These are phyloP conservation scores for Magnusiomyces suaveolens DNA, from an alignment of 1,139 yeast genomes.

Conservation along the genomic window DNA sequence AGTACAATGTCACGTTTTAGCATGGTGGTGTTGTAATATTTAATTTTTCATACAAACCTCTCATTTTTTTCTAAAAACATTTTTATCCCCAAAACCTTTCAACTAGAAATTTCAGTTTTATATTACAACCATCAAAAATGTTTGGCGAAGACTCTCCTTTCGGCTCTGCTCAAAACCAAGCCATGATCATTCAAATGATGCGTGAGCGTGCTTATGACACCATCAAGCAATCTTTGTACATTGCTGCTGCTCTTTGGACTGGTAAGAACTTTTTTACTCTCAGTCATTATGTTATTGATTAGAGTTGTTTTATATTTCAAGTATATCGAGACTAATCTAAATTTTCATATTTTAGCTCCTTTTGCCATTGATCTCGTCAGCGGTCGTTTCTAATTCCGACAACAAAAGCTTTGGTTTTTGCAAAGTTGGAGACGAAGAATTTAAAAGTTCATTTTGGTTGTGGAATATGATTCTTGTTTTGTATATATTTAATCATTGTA, in stretches of 20 bases:
- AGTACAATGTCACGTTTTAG: background rate
- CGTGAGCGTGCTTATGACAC: constrained; percentile 61
- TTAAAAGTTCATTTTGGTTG: no score
- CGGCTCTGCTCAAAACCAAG: constrained; percentile 58
- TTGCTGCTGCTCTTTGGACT: constrained; percentile 72
- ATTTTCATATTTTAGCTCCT: background rate
- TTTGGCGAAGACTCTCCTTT: constrained; percentile 7
- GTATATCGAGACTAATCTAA: background rate
- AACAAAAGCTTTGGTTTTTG: no score
- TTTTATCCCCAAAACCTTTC: no score
- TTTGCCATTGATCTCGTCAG: background rate
- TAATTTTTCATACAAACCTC: background rate
- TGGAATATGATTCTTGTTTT: no score
- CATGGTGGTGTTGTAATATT: background rate
- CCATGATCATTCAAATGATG: constrained; percentile 57
- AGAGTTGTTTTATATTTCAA: background rate
- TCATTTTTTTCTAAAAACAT: no score
- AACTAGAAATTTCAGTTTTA: no score
- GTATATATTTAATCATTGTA: no score
- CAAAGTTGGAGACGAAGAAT: no score
- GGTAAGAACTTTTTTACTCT: constrained; percentile 21
- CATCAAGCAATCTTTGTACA: constrained; percentile 53
- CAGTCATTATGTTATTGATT: background rate
- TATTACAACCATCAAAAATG: constrained; percentile 6
- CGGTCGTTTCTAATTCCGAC: constrained; percentile 4